phyloP scores from a whole-genome alignment of 306 rosid species.

The Quercus variabilis region DNA sequence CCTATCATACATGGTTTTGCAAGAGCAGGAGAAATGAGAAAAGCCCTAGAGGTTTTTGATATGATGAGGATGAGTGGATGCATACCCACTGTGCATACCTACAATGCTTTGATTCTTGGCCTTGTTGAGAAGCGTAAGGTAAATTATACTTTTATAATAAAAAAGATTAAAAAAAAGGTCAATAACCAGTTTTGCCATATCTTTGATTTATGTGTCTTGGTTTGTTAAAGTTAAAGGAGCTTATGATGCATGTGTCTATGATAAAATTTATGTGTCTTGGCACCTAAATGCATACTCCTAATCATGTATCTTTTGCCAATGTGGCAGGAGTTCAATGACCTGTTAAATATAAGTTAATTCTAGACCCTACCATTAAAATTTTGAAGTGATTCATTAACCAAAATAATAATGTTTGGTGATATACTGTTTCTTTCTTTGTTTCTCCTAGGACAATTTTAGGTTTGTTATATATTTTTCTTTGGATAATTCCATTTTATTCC shows the following conservation, averaged over 20 bases:
- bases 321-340: neutral
- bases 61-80: conserved; percentile 96
- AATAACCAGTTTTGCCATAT: neutral
- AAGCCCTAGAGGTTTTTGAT: conserved; percentile 81
- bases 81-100: conserved; percentile 93
- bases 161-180: neutral
- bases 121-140: conserved; percentile 95
- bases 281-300: neutral
- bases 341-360: neutral
- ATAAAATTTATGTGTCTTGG: neutral
- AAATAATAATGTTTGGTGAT: neutral
- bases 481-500: neutral
- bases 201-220: neutral
- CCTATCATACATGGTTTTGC: conserved; percentile 95
- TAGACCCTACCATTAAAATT: neutral
- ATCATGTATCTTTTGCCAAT: neutral
- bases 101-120: conserved; percentile 90
- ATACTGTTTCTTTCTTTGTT: neutral
- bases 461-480: neutral
- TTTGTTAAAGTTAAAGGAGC: neutral
- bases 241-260: neutral
- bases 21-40: conserved; percentile 74
- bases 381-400: neutral
- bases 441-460: neutral
- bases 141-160: conserved; percentile 16